Base-by-base conservation (phyloP, 805 yeast species). In the Lipomyces lipofer region DNA sequence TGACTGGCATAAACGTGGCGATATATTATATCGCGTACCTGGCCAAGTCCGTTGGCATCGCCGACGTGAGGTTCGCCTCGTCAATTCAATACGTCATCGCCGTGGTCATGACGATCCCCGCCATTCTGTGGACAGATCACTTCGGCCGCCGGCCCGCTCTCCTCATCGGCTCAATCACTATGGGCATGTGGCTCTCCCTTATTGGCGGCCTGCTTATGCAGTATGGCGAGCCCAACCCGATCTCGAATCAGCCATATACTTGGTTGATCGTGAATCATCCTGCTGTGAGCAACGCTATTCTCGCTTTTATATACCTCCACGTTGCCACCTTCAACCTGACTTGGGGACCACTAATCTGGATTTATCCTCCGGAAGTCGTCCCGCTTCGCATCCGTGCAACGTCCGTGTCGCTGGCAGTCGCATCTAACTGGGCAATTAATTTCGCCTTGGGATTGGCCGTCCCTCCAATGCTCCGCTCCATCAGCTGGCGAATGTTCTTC, bases 111-210 rank as follows among this genome's bases (percentile, higher is more conserved):
- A 33, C 38, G 6, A 33, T 33, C 12, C 38, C 38, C 13, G 13
- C 19, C 15, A 7, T 33, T 7, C 65, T 70, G 30, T 66, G 75
- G 27, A 71, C 83, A 65, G 89, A 84, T 65, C 68, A 69, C 33
- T 66, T 80, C 63, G 94, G 94, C 63, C 81, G 91, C 70, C 78
- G 90, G 70, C 72, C 78, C 47, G 67, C 81, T 43, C 73, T 85
- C 71, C 66, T 84, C 51, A 68, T 69, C 55, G 91, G 91, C 58
- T 80, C 87, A 36, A 69, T 77, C 33, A 80, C 82, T 56, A 84
- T 83, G 86, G 73, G 78, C 63, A 66, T 75, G 35, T 82, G 83
- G 0, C 78, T 87, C 65, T 75, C 84, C 47, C 73, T 85, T 43
- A 85, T 88, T 58, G 96, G 38, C 38, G 38, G 38, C 1, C 2